Base-by-base conservation (phyloP, 75 land plant species). In the Pinus tabuliformis region DNA sequence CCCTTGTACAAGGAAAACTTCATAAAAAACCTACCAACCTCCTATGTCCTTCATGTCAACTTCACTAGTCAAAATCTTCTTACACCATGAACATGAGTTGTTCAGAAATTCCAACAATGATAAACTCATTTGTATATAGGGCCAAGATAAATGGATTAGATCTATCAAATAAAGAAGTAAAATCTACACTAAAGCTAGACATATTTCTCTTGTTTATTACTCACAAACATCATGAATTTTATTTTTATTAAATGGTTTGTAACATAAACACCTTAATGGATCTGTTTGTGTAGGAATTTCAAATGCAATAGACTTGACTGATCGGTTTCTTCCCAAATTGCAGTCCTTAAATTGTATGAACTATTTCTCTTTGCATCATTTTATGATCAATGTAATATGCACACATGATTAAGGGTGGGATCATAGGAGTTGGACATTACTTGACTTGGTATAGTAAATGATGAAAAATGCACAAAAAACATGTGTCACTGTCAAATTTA, bases 281-380 rank as follows among this genome's bases (percentile, higher is more conserved):
- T 5, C 0, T 42, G 49, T 20, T n/a, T 73, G 58, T 78, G 56
- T 89, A 97, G 99, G 99, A 60, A 86, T 97, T 60, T 93, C 98
- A 56, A 97, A 97, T 83, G 90, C 99, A 37, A 94, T 97, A 52
- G 98, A 97, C 77, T 81, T 97, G 16, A 94, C 99, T 12, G 95
- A 94, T 78, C 91, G 99, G 17, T 91, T 94, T 82, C 91, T 97
- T 78, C 98, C 98, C 45, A 94, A 84, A 58, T 88, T 97, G 33
- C 85, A 90, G 78, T 83, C 95, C 28, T 61, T 94, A 76, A 92
- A 89, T 78, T 94, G 99, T 97, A 81, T 85, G 97, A 42, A 16
- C 36, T 52, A 11, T 63, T 75, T 6, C 8, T 59, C 37, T 52
- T 63, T 73, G 37, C 8, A 6, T 76, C 62, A 6, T 14, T 28